Evolutionary conservation across 176 grass and related monocot genomes (phyloP).

Genomic region (Aegilops umbellulata): DNA sequence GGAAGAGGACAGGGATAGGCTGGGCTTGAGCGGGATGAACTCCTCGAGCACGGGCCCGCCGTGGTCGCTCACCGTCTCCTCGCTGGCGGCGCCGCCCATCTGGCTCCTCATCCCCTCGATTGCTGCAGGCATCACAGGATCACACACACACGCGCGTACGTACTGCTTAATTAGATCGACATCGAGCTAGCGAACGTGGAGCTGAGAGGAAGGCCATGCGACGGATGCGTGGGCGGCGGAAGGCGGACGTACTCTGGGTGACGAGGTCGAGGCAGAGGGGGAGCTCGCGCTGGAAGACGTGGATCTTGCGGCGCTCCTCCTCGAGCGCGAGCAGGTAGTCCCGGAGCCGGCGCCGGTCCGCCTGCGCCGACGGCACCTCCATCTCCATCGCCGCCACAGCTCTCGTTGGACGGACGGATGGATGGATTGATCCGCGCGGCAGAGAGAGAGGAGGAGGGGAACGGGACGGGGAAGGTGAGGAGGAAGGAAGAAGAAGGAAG

Average conservation of each 20-base stretch:
- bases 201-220: too few species aligned
- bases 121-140: constrained; percentile 31
- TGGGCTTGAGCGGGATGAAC: constrained; percentile 93
- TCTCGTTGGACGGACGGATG: background rate
- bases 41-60: constrained; percentile 76
- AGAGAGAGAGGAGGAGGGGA: background rate
- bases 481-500: background rate
- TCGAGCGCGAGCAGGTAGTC: constrained; percentile 82
- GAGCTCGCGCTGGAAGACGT: constrained; percentile 84
- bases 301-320: constrained; percentile 80
- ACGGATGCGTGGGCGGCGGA: too few species aligned
- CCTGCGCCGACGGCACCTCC: background rate
- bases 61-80: constrained; percentile 48
- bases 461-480: fast-evolving
- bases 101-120: constrained; percentile 61
- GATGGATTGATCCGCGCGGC: background rate
- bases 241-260: constrained; percentile 43
- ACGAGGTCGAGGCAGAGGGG: constrained; percentile 88
- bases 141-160: background rate
- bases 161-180: too few species aligned
- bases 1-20: constrained; percentile 44
- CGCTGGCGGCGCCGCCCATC: constrained; percentile 49
- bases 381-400: background rate
- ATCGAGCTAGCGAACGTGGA: background rate
- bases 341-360: constrained; percentile 18